Percentiles rank a stretch among this genome's conserved stretches.
Evolutionary conservation across 2,329 filamentous ascomycete species (phyloP).

Genomic region (Neocatenulostroma microsporum): DNA sequence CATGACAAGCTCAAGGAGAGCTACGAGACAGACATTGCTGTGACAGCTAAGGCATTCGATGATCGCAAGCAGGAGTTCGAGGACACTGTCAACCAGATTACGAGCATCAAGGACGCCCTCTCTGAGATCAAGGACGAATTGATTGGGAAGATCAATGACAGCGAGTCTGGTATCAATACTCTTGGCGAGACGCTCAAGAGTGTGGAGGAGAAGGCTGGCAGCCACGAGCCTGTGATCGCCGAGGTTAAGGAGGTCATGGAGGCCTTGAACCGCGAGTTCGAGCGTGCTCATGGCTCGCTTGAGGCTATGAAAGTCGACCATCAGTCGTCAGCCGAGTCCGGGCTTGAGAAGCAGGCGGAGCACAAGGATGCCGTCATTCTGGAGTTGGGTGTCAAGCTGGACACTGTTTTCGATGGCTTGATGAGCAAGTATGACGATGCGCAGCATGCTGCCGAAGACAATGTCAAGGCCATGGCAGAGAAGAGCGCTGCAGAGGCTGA

Average conservation of each 20-base stretch:
- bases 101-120: slow-evolving; percentile 68
- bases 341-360: slow-evolving; percentile 54
- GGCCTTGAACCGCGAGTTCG: slow-evolving; percentile 76
- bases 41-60: slow-evolving; percentile 71
- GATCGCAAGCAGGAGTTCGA: slow-evolving; percentile 78
- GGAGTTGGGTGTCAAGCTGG: slow-evolving; percentile 50
- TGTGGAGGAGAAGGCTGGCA: slow-evolving; percentile 58
- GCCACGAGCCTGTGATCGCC: slow-evolving; percentile 37
- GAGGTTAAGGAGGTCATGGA: slow-evolving; percentile 56
- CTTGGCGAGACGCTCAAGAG: slow-evolving; percentile 56
- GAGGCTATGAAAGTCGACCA: slow-evolving; percentile 74
- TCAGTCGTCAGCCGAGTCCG: slow-evolving; percentile 50
- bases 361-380: slow-evolving; percentile 47
- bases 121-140: slow-evolving; percentile 71
- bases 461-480: slow-evolving; percentile 64
- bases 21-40: slow-evolving; percentile 63
- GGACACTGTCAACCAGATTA: slow-evolving; percentile 67
- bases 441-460: slow-evolving; percentile 64
- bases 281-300: slow-evolving; percentile 72
- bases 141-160: slow-evolving; percentile 67
- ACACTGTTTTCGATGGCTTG: slow-evolving; percentile 74
- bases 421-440: slow-evolving; percentile 84
- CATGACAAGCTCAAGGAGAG: slow-evolving; percentile 64
- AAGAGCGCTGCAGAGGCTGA: slow-evolving; percentile 66
- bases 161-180: slow-evolving; percentile 56